Evolutionary conservation across 306 rosid species (phyloP), one percentile per base, ranked within the genome.

Genomic region (Cajanus cajan): DNA sequence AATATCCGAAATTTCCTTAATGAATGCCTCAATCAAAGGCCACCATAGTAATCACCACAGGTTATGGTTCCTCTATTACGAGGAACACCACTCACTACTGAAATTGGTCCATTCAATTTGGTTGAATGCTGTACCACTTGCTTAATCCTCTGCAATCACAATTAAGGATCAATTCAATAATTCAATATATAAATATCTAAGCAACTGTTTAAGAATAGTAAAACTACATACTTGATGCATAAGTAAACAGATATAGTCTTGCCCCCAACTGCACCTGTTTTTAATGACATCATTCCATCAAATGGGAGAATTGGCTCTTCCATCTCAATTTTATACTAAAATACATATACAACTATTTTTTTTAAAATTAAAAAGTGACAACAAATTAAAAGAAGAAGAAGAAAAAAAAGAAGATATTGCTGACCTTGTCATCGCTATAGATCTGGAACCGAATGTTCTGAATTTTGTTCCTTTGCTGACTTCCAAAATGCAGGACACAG

Each of bases 381-480:
- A 22, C n/a, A 45, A 71, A 71, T 8, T 16, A 64, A 64, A 37
- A 64, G 2, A 14, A 19, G 10, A n/a, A 5, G 8, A 9, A 0
- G 2, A 47, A 1, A 21, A 11, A 44, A 15, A 9, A 43, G 50
- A 68, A 18, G 72, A 37, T 28, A 28, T 81, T 11, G 10, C 85
- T 68, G 50, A 94, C 98, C 98, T 90, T 90, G 75, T 88, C 94
- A 74, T 87, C 86, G 10, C 86, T 78, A 80, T 78, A 89, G 87
- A 94, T 86, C 87, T 86, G 92, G 79, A 92, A 85, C 31, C 85
- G 79, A 74, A 86, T 85, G 73, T 85, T 89, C 10, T 87, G 97
- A 63, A 18, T 57, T 37, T 72, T 82, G 85, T 74, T 87, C 36
- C 58, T 85, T 4, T 90, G 90, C 0, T 89, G 89, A 63, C 69